phyloP scores from a whole-genome alignment of 257 asterid genomes.

The Ophiorrhiza pumila region DNA sequence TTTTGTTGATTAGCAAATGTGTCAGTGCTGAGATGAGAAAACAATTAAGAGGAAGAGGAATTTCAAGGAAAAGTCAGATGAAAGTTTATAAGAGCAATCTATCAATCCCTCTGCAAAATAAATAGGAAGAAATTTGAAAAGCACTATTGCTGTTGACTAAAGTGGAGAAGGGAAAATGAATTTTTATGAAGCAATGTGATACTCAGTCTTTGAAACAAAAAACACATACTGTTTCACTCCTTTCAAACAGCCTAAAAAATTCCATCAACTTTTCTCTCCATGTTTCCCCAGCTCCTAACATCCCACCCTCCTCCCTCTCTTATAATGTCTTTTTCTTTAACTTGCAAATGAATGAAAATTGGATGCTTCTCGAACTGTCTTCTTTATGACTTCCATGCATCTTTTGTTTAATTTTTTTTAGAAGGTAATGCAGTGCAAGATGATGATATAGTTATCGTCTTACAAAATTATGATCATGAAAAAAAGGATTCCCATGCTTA shows the following conservation, averaged over 20 bases:
- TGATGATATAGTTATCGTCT: neutral
- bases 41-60: neutral
- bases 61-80: neutral
- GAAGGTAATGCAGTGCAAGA: neutral
- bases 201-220: too few relatives aligned
- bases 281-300: too few relatives aligned
- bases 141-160: neutral
- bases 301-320: too few relatives aligned
- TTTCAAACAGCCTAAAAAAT: too few relatives aligned
- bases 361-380: neutral
- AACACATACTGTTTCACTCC: too few relatives aligned
- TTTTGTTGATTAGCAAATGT: too few relatives aligned
- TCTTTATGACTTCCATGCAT: neutral
- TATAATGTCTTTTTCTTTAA: neutral
- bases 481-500: neutral
- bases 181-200: neutral
- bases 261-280: too few relatives aligned
- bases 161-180: neutral
- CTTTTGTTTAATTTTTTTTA: neutral
- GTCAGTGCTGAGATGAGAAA: too few relatives aligned
- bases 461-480: neutral
- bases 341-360: neutral
- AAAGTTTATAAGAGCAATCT: neutral
- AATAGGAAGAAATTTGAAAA: neutral
- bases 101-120: neutral